Evolutionary conservation across 2,329 filamentous ascomycete species (phyloP), one percentile per base, ranked within the genome.

Genomic region (Ophiostoma sp.): DNA sequence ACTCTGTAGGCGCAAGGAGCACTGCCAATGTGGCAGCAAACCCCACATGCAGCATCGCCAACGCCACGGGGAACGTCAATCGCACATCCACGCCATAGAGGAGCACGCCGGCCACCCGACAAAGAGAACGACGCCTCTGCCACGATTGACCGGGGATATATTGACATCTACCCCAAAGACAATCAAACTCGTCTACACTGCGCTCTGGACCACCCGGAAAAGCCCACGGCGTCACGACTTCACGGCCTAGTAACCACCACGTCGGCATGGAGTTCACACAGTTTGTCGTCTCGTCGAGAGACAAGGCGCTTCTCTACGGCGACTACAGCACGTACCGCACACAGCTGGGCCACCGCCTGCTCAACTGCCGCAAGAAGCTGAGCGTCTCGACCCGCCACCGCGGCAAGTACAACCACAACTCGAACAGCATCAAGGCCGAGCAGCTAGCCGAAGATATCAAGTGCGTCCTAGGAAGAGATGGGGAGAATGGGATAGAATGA

Each of bases 281-380:
- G 75, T 94, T 92, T 74, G 83, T 98, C 75, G 86, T 93, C 77
- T 87, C 89, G 69, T 89, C 90, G 74, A 86, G 95, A 73, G 91
- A 96, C 78, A 87, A 91, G 76, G 92, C 92, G 52, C 89, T 97
- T 68, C 86, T 96, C 39, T 89, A 95, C 74, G 94, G 93, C 75
- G 93, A 97, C 81, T 94, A 97, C 81, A 88, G 87, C 77, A 90
- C 90, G 71, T 98, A 98, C 79, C 90, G 93, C 76, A 83, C 84
- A 67, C 91, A 93, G 78, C 85, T 96, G 68, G 88, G 90, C 74
- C 91, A 92, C 78, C 90, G 92, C 77, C 85, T 99, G 71, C 90
- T 92, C 78, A 93, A 90, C 77, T 85, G 91, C 75, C 90, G 93
- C 78, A 94, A 90, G 84, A 94, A 92, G 82, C 86, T 98, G 70